Conservation (phyloP, 495 filamentous ascomycete genomes). For the Letharia lupina region DNA sequence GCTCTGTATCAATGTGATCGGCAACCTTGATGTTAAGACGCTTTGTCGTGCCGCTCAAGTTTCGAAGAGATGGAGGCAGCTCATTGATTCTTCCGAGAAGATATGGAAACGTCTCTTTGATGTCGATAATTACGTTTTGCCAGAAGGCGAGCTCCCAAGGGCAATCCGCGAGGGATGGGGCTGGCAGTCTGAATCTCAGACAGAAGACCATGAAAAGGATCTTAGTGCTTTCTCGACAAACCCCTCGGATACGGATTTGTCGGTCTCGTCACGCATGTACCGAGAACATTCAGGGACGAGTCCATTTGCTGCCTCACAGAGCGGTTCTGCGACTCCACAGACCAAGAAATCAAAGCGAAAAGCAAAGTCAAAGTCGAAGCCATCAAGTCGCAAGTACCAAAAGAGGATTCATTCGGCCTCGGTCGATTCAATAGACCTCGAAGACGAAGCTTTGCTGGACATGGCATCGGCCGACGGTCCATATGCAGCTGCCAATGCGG, state of each 20-base stretch:
- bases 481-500: slow-evolving; percentile 74
- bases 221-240: slow-evolving; percentile 46
- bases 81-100: slow-evolving; percentile 85
- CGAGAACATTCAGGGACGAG: neutral
- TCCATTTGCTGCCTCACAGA: slow-evolving; percentile 9
- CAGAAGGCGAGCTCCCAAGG: slow-evolving; percentile 73
- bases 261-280: slow-evolving; percentile 16
- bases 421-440: slow-evolving; percentile 17
- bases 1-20: slow-evolving; percentile 76
- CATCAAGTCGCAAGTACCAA: slow-evolving; percentile 30
- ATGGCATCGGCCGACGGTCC: slow-evolving; percentile 56
- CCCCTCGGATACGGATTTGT: slow-evolving; percentile 42
- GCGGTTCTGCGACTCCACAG: slow-evolving; percentile 13
- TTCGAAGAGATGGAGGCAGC: slow-evolving; percentile 84
- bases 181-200: slow-evolving; percentile 82
- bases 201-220: slow-evolving; percentile 71
- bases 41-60: slow-evolving; percentile 90
- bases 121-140: slow-evolving; percentile 66
- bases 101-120: slow-evolving; percentile 94
- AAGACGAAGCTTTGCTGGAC: slow-evolving; percentile 16
- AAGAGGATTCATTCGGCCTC: slow-evolving; percentile 21
- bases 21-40: slow-evolving; percentile 76
- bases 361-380: slow-evolving; percentile 28
- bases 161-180: slow-evolving; percentile 95
- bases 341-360: slow-evolving; percentile 48